These are phyloP conservation scores for Phytophthora kernoviae DNA, from an alignment of 352 stramenopile genomes.

Conservation along the genomic window DNA sequence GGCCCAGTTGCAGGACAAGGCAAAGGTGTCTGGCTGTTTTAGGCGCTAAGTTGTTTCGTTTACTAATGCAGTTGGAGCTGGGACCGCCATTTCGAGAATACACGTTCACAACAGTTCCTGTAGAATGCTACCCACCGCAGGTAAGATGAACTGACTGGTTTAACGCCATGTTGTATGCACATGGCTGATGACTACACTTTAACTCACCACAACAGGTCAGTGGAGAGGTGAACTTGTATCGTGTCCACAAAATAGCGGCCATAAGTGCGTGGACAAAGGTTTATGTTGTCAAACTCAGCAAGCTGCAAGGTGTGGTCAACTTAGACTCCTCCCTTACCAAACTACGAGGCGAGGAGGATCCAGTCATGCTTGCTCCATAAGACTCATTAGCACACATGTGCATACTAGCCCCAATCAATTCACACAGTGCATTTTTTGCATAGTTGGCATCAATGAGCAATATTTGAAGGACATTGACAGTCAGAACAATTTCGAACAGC, in stretches of 20 bases:
- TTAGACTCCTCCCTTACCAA: conserved; percentile 67
- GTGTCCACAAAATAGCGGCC: conserved; percentile 76
- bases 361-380: conserved; percentile 37
- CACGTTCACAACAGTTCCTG: conserved; percentile 63
- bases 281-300: conserved; percentile 78
- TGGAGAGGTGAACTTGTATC: conserved; percentile 72
- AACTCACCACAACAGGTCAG: conserved; percentile 51
- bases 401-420: neutral
- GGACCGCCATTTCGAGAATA: conserved; percentile 76
- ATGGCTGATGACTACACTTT: neutral
- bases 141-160: conserved; percentile 33
- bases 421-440: conserved; percentile 5
- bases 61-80: conserved; percentile 52
- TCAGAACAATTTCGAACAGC: too few relatives aligned
- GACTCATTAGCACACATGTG: neutral
- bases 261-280: conserved; percentile 88
- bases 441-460: neutral
- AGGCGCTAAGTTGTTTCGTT: neutral
- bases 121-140: conserved; percentile 84
- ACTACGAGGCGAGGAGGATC: conserved; percentile 56
- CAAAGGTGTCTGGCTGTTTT: neutral
- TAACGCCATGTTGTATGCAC: too few relatives aligned
- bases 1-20: conserved; percentile 3
- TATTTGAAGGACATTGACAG: neutral
- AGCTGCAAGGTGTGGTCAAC: conserved; percentile 76